Conservation (phyloP, 306 rosid genomes). For the Gastrolobium bilobum region DNA sequence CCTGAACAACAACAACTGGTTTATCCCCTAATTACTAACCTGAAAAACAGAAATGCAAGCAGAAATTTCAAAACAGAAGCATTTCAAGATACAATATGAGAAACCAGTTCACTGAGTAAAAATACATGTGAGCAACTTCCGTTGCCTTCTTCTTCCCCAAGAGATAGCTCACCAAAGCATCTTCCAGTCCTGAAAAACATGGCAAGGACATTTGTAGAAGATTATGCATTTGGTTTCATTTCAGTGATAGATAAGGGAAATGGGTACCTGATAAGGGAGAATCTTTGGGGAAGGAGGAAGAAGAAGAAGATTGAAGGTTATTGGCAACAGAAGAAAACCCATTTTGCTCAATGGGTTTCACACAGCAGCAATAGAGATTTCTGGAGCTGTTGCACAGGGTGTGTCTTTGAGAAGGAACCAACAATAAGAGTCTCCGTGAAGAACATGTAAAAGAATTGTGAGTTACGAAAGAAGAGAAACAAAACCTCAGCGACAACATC, state of each 20-base stretch:
- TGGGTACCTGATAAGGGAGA: constrained; percentile 63
- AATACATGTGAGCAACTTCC: constrained; percentile 90
- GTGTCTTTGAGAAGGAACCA: constrained; percentile 36
- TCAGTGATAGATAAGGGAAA: neutral
- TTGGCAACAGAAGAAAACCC: constrained; percentile 33
- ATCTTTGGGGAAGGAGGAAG: constrained; percentile 51
- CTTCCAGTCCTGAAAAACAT: constrained; percentile 70
- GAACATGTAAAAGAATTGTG: neutral
- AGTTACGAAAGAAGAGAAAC: constrained; percentile 40
- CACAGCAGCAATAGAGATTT: constrained; percentile 37
- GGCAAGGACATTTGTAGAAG: constrained; percentile 29
- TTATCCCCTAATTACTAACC: neutral
- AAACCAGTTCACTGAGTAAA: constrained; percentile 25
- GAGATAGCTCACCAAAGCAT: constrained; percentile 68
- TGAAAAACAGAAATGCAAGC: neutral
- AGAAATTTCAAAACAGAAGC: neutral
- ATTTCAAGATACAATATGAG: constrained; percentile 1
- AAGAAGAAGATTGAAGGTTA: constrained; percentile 30
- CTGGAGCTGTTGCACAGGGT: constrained; percentile 21
- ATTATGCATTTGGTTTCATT: constrained; percentile 9
- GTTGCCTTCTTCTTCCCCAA: constrained; percentile 88
- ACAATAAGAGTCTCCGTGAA: constrained; percentile 3
- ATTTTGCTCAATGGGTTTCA: constrained; percentile 44
- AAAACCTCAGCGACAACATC: constrained; percentile 51
- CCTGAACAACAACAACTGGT: neutral